Evolutionary conservation across 2,329 filamentous ascomycete species (phyloP), one percentile per base, ranked within the genome.

Genomic region (Zasmidium citrigriseum): DNA sequence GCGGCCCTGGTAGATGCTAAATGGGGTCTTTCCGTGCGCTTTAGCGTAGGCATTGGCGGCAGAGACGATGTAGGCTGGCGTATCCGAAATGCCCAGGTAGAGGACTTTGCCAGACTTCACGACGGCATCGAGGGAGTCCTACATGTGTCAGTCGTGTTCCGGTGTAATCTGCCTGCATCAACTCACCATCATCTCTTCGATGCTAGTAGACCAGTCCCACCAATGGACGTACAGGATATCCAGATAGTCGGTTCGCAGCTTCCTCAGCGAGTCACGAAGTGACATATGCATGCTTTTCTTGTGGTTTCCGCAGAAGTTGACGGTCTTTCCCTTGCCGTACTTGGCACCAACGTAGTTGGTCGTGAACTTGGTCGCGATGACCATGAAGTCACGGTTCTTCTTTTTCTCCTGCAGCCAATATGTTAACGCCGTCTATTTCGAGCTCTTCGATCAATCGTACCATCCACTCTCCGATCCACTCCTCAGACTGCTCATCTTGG

Each of bases 231-330:
- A 68, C 9, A 70, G 62, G 46, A 89, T 69, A 67, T 91, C 89
- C 57, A 91, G 85, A 68, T 90, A 91, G 53, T 84, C 80, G 0
- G 87, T 89, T 73, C 86, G 80, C 54, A 87, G 78, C 74, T 85
- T 88, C 58, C 70, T 69, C 59, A 73, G 54, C 4, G 63, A 68
- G 47, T 68, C 69, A 10, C 66, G 57, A 9, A 74, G 54, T 78
- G 59, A 86, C 77, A 75, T 83, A 46, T 81, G 79, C 41, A 90
- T 69, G 57, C 80, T 85, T 73, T 89, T 89, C 55, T 82, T 77
- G 46, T 84, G 81, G 67, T 89, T 89, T 2, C 87, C 87, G 16
- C 60, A 66, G 55, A 72, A 80, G 74, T 89, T 90, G 45, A 82
- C 77, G 18, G 83, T 81, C 66, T 87, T 88, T 1, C 87, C 87